Evolutionary conservation across 257 asterid genomes (phyloP), one percentile per base, ranked within the genome.

Genomic region (Henckelia pumila): DNA sequence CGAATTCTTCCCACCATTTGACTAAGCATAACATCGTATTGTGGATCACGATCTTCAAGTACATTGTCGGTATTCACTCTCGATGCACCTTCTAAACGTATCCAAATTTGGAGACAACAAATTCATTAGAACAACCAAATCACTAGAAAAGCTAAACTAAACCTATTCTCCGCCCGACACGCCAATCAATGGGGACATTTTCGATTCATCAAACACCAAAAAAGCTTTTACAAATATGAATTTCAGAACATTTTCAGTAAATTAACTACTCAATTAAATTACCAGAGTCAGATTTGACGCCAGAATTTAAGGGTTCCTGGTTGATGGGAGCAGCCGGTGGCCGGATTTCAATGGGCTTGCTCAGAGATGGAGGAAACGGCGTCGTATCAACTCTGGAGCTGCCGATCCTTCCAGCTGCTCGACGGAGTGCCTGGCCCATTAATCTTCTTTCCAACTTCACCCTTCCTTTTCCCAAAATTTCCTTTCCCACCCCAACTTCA

Each of bases 341-440:
- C 53, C 69, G 73, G 26, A 64, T 77, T 16, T 72, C 85, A 26
- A 82, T 56, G 44, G 91, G 82, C 25, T 91, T 89, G 58, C 76
- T 81, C 64, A 79, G 82, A 74, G 67, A 62, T 26, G 32, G 35
- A 14, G 79, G 87, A 20, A 96, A 78, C 24, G 85, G 69, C 63
- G 84, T 21, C 66, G 83, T 60, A 52, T 79, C 89, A 8, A 73
- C 79, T 57, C 63, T 68, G 11, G 92, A 77, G 77, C 83, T 77
- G 52, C 81, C 83, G 66, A 83, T 82, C 89, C 93, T 88, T 14
- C 98, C 97, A 71, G 88, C 55, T 76, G 97, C 96, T 84, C 98
- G 93, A 80, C 98, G 95, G 80, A 92, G 85, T 82, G 98, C 92
- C 92, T 92, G 96, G 61, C 96, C 98, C 98, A 92, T 89, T 67